Evolutionary conservation across 2,329 filamentous ascomycete species (phyloP).

Genomic region (Penicillium sp.): DNA sequence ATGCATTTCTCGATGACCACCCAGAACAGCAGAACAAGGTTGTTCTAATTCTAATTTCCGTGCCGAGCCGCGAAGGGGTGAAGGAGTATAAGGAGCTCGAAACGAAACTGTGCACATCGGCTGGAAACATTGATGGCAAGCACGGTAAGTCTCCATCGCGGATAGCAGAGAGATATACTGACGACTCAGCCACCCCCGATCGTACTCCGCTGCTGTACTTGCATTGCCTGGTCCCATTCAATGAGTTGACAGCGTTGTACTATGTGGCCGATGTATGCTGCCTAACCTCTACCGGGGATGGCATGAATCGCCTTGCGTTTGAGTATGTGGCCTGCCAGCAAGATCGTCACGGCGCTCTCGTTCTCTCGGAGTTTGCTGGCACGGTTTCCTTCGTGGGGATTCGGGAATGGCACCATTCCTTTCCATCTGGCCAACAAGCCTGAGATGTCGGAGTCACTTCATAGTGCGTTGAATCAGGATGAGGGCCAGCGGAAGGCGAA

Average conservation of each 20-base stretch:
- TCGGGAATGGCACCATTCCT: slow-evolving; percentile 73
- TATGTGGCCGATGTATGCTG: slow-evolving; percentile 83
- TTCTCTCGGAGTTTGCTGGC: slow-evolving; percentile 93
- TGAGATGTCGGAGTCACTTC: slow-evolving; percentile 80
- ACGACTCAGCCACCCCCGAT: slow-evolving; percentile 68
- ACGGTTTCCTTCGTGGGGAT: slow-evolving; percentile 84
- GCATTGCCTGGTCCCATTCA: slow-evolving; percentile 87
- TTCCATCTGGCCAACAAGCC: slow-evolving; percentile 96
- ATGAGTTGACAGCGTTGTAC: slow-evolving; percentile 87
- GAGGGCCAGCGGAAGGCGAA: slow-evolving; percentile 74
- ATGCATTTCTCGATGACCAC: slow-evolving; percentile 86
- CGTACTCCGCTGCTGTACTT: slow-evolving; percentile 97
- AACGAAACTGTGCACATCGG: slow-evolving; percentile 84
- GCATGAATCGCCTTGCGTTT: slow-evolving; percentile 96
- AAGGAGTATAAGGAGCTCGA: slow-evolving; percentile 94
- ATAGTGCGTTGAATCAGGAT: slow-evolving; percentile 82
- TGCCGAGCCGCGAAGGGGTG: slow-evolving; percentile 78
- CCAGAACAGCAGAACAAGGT: slow-evolving; percentile 93
- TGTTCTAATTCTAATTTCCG: slow-evolving; percentile 86
- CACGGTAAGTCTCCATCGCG: slow-evolving; percentile 54
- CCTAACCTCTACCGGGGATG: slow-evolving; percentile 84
- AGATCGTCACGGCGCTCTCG: slow-evolving; percentile 81
- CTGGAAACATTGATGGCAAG: slow-evolving; percentile 89
- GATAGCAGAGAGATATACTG: slow-evolving; percentile 2
- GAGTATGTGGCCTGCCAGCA: slow-evolving; percentile 93